Base-by-base conservation (phyloP, 257 asterid genomes). In the Catharanthus roseus region DNA sequence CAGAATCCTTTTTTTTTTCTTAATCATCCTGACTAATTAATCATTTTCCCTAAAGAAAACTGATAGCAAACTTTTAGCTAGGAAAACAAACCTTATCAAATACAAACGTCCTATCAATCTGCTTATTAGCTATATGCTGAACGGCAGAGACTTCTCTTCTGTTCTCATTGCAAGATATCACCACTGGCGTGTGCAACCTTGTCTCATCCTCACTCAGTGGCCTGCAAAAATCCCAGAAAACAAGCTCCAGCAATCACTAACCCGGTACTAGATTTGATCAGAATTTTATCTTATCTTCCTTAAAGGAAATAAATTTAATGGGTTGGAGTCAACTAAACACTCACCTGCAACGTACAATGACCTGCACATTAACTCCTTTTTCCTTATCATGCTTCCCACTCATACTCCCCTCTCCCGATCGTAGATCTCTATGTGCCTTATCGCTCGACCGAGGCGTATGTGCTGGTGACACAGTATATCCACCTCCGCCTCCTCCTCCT, bases 51-150 rank as follows among this genome's bases (percentile, higher is more conserved):
- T 47, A 24, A 8, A 39, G 15, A 23, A 31, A 16, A 5, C 12
- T 18, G 42, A 31, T 60, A 24, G 13, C 41, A 31, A 31, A 60
- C n/a, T 34, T 38, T 24, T 61, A 41, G 74, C 34, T 11, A 65
- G 29, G 70, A 75, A 42, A n/a, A 33, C 65, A 53, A 62, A 91
- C 99, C 99, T 89, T 91, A 77, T 95, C 99, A 79, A 95, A 95
- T 68, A 80, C 77, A 80, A 95, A 95, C 58, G 97, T 91, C 83
- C 96, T 85, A 79, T 95, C 97, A 77, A 89, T 95, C 83, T 95
- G 99, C 92, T 95, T 95, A 82, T 95, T 95, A 54, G 99, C 99
- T 75, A 95, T 95, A 81, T 78, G 91, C 84, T 95, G 99, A 79
- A 88, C 85, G 62, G 99, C 97, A 70, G 84, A 83, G 67, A 95